phyloP scores from a whole-genome alignment of 306 rosid genomes.

The Dryas alaskensis region DNA sequence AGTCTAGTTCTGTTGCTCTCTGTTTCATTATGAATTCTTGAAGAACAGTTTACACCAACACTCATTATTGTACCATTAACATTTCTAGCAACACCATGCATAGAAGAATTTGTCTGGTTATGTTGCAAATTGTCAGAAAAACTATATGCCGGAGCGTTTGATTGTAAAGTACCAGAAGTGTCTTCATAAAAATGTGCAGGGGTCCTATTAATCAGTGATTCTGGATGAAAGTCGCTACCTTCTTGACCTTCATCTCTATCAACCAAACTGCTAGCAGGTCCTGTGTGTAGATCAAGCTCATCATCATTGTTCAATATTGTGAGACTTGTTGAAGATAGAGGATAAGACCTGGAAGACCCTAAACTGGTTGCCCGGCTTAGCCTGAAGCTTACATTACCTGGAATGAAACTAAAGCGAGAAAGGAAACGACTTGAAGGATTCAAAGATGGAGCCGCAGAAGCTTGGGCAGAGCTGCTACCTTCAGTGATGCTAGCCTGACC shows the following conservation, averaged over 20 bases:
- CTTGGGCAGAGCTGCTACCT: conserved; percentile 53
- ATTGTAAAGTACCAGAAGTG: conserved; percentile 43
- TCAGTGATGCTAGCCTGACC: conserved; percentile 34
- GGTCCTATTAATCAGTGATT: conserved; percentile 36
- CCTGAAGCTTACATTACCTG: conserved; percentile 81
- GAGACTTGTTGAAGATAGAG: conserved; percentile 56
- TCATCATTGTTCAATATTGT: conserved; percentile 60
- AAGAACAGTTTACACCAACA: conserved; percentile 46
- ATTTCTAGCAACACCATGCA: conserved; percentile 41
- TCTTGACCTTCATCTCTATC: conserved; percentile 51
- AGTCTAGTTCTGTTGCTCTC: conserved; percentile 56
- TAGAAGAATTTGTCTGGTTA: conserved; percentile 38
- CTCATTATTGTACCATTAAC: conserved; percentile 40
- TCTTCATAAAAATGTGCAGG: conserved; percentile 42
- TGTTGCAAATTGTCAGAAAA: conserved; percentile 34
- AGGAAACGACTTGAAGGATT: conserved; percentile 71
- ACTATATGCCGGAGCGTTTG: conserved; percentile 34
- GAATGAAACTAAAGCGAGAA: conserved; percentile 83
- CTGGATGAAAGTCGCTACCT: conserved; percentile 39
- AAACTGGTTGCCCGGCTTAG: conserved; percentile 84
- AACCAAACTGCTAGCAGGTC: conserved; percentile 33
- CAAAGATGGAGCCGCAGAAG: conserved; percentile 50
- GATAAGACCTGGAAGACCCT: conserved; percentile 77
- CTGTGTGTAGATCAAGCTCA: conserved; percentile 44
- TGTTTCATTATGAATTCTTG: conserved; percentile 44